These are phyloP conservation scores for Mortierella claussenii DNA, from an alignment of 192 early-diverging fungal genomes.

Conservation along the genomic window DNA sequence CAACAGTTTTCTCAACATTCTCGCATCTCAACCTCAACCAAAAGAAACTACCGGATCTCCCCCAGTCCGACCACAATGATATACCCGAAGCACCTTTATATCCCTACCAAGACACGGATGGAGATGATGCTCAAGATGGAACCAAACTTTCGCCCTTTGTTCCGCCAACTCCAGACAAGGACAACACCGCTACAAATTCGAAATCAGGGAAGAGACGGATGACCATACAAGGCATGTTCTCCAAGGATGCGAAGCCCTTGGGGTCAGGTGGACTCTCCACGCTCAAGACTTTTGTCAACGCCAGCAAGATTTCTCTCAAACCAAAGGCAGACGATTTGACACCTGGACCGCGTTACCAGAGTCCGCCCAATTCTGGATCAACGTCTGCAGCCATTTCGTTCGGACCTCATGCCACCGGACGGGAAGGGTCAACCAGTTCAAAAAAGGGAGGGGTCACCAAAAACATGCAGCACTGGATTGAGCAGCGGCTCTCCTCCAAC, in stretches of 20 bases:
- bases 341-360: not conserved
- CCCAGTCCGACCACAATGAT: conserved; percentile 1
- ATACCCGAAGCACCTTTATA: conserved; percentile 12
- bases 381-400: not conserved
- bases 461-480: conserved; percentile 28
- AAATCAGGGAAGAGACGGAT: conserved; percentile 6
- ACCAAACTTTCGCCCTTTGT: not conserved
- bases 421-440: not conserved
- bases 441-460: conserved; percentile 18
- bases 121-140: not conserved
- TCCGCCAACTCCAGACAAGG: not conserved
- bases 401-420: not conserved
- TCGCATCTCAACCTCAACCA: conserved; percentile 10
- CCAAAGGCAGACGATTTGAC: conserved; percentile 2
- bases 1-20: conserved; percentile 7
- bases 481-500: conserved; percentile 27
- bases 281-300: conserved; percentile 21
- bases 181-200: not conserved
- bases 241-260: conserved; percentile 28
- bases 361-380: not conserved
- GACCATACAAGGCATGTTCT: conserved; percentile 23
- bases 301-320: conserved; percentile 6
- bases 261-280: not conserved
- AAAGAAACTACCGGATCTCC: conserved; percentile 19
- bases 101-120: not conserved